Base-by-base conservation (phyloP, 441 rosid species). In the Hypseocharis bilobata region DNA sequence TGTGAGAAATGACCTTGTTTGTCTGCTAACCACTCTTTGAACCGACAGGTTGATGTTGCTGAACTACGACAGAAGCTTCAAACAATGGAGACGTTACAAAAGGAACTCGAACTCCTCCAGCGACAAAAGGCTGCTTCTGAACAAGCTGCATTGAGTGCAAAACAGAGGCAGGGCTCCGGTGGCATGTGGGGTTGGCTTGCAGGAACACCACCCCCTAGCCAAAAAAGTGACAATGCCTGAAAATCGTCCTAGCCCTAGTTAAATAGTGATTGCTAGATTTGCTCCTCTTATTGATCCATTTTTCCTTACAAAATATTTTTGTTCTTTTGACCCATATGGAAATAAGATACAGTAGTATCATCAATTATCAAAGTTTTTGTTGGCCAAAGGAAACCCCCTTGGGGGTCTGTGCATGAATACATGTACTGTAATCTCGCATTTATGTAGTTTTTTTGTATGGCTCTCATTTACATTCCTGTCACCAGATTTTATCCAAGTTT, bases 161-260 rank as follows among this genome's bases (percentile, higher is more conserved):
- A 80, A 73, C 87, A 85, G 70, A 79, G 83, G 76, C 91, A 88
- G 74, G 73, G 88, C 68, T 91, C 99, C 0, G 84, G 95, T 45
- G 90, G 97, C 2, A 82, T 89, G 67, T 94, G 99, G 99, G 89
- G 96, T 62, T 94, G 99, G 99, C 87, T 94, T 34, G 91, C 96
- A 0, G 97, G 99, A 68, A 51, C 81, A 64, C 86, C 99, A 54
- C 80, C 78, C 0, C 42, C 68, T n/a, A n/a, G n/a, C 65, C 74
- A 76, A 62, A 75, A 72, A 14, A 82, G 60, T 20, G 84, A 83
- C 0, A 78, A 78, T 47, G 79, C 61, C 62, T 84, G 72, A 81
- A 67, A 62, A 60, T 65, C 0, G 36, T 42, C 14, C 58, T 34
- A 45, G 57, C 20, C 27, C 64, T 44, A 14, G n/a, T 20, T 16